A percentile compares a stretch with the other conserved stretches of the same genome.
These are phyloP conservation scores for Orbilia brochopaga DNA, from an alignment of 2,329 filamentous ascomycete species.

Conservation along the genomic window DNA sequence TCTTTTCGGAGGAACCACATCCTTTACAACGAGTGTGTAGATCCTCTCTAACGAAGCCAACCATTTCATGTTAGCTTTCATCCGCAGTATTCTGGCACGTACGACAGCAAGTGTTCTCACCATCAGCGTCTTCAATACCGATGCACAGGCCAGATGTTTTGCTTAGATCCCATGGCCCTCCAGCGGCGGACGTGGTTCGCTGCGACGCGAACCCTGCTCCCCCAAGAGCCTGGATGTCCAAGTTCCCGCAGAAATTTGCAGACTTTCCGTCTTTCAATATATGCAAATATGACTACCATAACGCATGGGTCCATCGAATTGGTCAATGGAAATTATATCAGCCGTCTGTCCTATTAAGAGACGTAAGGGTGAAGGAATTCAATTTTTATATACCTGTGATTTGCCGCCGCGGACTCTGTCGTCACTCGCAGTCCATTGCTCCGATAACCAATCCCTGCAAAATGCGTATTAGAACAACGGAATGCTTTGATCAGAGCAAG, in stretches of 20 bases:
- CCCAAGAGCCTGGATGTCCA: conserved; percentile 76
- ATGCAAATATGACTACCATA: conserved; percentile 61
- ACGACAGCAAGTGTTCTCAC: conserved; percentile 49
- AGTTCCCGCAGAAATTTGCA: conserved; percentile 68
- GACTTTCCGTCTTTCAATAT: conserved; percentile 56
- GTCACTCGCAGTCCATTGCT: conserved; percentile 40
- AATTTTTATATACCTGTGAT: conserved; percentile 30
- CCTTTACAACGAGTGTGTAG: conserved; percentile 78
- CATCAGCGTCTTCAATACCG: conserved; percentile 41
- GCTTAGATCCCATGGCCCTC: conserved; percentile 68
- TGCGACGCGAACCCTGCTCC: conserved; percentile 84
- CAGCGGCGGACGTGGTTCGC: conserved; percentile 66
- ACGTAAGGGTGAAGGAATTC: not conserved
- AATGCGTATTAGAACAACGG: no score
- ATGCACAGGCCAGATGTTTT: conserved; percentile 63
- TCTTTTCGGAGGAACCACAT: conserved; percentile 61
- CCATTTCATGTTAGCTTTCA: not conserved
- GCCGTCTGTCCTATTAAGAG: not conserved
- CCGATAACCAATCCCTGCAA: conserved; percentile 27
- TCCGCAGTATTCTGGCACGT: no score
- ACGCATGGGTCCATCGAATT: not conserved
- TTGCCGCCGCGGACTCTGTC: conserved; percentile 44
- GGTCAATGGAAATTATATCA: not conserved
- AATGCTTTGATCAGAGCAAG: not conserved
- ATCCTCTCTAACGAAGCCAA: conserved; percentile 55